A percentile compares a stretch with the other conserved stretches of the same genome.
Conservation (phyloP, 1,284 basidiomycete genomes). For the Ceratobasidium sp. region DNA sequence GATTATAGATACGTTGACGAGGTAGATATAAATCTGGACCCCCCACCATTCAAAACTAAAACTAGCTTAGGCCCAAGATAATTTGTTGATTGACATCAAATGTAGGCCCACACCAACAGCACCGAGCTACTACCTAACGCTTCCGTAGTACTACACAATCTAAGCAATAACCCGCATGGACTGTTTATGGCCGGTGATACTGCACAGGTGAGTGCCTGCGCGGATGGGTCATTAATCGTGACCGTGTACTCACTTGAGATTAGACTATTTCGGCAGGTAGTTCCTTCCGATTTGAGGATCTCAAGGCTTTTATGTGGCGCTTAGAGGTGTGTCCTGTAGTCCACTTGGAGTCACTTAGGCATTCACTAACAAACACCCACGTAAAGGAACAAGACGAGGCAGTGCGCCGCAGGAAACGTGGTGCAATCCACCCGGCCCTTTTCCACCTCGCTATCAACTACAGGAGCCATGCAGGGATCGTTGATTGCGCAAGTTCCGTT, state of each 20-base stretch:
- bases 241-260: conserved; percentile 47
- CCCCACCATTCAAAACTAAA: background rate
- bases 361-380: no score
- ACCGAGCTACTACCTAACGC: background rate
- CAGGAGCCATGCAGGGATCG: conserved; percentile 30
- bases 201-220: conserved; percentile 51
- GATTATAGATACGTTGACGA: conserved; percentile 76
- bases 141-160: conserved; percentile 59
- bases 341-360: no score
- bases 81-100: conserved; percentile 68
- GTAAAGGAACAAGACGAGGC: conserved; percentile 20
- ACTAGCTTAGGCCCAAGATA: conserved; percentile 58
- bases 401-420: conserved; percentile 40
- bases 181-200: conserved; percentile 82
- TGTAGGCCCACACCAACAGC: conserved; percentile 50
- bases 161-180: conserved; percentile 69
- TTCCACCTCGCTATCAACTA: conserved; percentile 58
- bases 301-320: conserved; percentile 68
- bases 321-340: conserved; percentile 57
- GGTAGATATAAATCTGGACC: conserved; percentile 45
- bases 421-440: conserved; percentile 51
- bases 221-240: no score
- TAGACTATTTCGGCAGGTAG: conserved; percentile 70
- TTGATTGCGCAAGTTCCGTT: conserved; percentile 54
- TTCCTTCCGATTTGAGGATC: conserved; percentile 71